phyloP scores from a whole-genome alignment of 495 filamentous ascomycete species.

The Podospora pseudoanserina region DNA sequence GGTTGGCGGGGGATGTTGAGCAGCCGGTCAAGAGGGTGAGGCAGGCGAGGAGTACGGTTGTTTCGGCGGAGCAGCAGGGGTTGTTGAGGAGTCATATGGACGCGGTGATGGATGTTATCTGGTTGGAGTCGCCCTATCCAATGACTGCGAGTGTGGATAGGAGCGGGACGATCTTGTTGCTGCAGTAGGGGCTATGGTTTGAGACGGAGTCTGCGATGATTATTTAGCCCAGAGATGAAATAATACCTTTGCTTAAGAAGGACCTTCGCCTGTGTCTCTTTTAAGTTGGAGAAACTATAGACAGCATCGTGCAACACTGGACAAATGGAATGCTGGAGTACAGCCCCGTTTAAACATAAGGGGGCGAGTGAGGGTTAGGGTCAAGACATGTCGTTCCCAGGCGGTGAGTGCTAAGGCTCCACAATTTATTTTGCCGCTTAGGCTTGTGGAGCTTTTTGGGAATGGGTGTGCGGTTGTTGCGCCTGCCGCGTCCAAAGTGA shows the following conservation, averaged over 20 bases:
- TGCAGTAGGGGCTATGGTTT: constrained; percentile 42
- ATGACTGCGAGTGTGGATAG: constrained; percentile 91
- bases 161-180: constrained; percentile 88
- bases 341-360: neutral
- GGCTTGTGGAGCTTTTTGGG: constrained; percentile 16
- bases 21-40: constrained; percentile 32
- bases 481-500: neutral
- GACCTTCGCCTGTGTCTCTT: neutral
- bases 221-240: neutral
- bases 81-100: constrained; percentile 84
- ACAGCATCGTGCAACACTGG: no score
- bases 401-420: neutral
- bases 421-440: constrained; percentile 10
- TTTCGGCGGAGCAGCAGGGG: constrained; percentile 82
- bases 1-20: constrained; percentile 28
- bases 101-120: constrained; percentile 78
- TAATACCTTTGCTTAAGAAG: neutral
- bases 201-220: neutral
- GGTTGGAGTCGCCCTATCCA: constrained; percentile 84
- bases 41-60: constrained; percentile 76
- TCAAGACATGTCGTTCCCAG: neutral
- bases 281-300: no score
- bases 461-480: neutral
- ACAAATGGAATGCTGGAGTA: no score
- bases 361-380: constrained; percentile 12